Evolutionary conservation across 2,329 filamentous ascomycete genomes (phyloP).

Genomic region (Fusarium heterosporum): DNA sequence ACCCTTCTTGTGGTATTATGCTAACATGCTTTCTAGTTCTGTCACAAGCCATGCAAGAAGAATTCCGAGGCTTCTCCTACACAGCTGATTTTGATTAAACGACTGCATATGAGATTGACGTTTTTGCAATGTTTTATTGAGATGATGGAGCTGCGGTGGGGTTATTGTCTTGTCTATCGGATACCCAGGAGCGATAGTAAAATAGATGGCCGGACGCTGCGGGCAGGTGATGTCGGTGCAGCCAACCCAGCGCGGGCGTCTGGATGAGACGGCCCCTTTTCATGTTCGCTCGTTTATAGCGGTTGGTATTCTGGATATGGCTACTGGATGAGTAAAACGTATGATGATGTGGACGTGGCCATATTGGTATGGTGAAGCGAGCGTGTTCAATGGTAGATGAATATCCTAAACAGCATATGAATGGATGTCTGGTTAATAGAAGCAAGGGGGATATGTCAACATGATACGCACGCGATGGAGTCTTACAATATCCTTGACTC

Average conservation of each 20-base stretch:
- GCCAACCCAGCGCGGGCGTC: constrained; percentile 28
- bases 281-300: constrained; percentile 39
- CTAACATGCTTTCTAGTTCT: constrained; percentile 71
- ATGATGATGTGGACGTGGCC: constrained; percentile 22
- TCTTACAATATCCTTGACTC: no score
- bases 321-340: constrained; percentile 39
- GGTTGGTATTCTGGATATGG: constrained; percentile 38
- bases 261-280: constrained; percentile 16
- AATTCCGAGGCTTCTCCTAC: constrained; percentile 99
- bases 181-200: constrained; percentile 48
- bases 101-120: constrained; percentile 37
- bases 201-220: constrained; percentile 43
- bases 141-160: constrained; percentile 43
- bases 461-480: neutral
- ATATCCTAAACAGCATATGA: constrained; percentile 34
- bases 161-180: constrained; percentile 47
- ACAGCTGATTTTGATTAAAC: constrained; percentile 85
- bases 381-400: constrained; percentile 31
- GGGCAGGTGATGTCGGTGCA: constrained; percentile 38
- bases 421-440: constrained; percentile 44
- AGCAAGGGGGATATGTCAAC: constrained; percentile 18
- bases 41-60: constrained; percentile 98
- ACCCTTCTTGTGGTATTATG: constrained; percentile 3
- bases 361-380: constrained; percentile 31
- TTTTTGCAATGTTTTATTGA: constrained; percentile 42